Conservation (phyloP, 2,329 filamentous ascomycete genomes). For the Ceratocystis harringtonii region DNA sequence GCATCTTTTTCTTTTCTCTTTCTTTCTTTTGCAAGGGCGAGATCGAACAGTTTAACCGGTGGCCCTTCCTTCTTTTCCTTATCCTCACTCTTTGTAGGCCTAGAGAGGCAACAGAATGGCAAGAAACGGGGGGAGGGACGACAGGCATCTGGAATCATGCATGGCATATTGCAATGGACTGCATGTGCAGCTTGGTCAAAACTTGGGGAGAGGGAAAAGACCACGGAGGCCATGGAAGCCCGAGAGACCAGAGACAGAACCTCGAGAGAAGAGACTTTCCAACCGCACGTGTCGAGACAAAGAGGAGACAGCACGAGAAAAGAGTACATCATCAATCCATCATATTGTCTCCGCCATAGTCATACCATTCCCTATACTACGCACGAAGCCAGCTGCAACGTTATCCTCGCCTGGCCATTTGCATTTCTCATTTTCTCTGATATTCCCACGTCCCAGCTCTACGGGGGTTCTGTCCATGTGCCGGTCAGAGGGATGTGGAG, state of each 20-base stretch:
- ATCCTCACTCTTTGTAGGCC: too few species aligned
- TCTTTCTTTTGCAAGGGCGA: not conserved
- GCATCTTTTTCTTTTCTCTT: not conserved
- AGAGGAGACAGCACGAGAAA: not conserved
- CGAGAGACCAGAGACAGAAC: not conserved
- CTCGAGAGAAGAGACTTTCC: not conserved
- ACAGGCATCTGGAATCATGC: too few species aligned
- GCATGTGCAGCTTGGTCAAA: not conserved
- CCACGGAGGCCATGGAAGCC: not conserved
- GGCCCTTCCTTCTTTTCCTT: not conserved
- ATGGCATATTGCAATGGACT: too few species aligned
- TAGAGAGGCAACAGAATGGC: too few species aligned
- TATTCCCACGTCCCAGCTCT: not conserved
- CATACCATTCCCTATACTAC: not conserved
- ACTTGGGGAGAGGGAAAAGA: not conserved
- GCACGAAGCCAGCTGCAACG: not conserved
- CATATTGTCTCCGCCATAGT: not conserved
- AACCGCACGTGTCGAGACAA: not conserved
- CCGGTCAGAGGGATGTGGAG: too few species aligned
- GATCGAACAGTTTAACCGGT: not conserved
- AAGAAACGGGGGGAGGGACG: too few species aligned
- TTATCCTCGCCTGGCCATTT: not conserved
- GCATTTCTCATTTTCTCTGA: not conserved
- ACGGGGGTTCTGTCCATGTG: too few species aligned
- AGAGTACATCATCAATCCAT: not conserved